These are phyloP conservation scores for Sugiyamaella chiloensis DNA, from an alignment of 805 yeast species.

Conservation along the genomic window DNA sequence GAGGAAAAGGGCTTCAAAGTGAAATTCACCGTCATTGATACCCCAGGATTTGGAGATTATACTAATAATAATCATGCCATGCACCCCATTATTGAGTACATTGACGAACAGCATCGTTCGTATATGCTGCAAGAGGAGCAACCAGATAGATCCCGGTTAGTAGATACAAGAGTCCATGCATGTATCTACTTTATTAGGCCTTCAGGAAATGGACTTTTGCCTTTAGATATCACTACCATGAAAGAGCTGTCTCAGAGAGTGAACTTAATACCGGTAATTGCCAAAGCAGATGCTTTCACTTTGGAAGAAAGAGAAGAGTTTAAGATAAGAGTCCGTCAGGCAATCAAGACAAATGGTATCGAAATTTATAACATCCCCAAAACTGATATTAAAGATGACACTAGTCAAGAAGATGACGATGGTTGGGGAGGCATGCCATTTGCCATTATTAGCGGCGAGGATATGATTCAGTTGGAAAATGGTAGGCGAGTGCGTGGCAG, in stretches of 20 bases:
- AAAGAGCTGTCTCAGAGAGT: slow-evolving; percentile 75
- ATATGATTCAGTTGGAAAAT: slow-evolving; percentile 53
- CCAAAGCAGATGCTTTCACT: slow-evolving; percentile 82
- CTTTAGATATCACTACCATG: slow-evolving; percentile 86
- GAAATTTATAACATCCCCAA: slow-evolving; percentile 52
- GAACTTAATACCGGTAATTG: slow-evolving; percentile 84
- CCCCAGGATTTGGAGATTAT: slow-evolving; percentile 93
- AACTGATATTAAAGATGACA: slow-evolving; percentile 47
- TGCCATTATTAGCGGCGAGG: slow-evolving; percentile 59
- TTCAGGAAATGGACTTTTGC: slow-evolving; percentile 82
- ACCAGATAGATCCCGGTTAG: slow-evolving; percentile 54
- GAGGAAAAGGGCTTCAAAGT: slow-evolving; percentile 81
- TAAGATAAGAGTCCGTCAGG: slow-evolving; percentile 65
- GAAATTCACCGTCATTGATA: slow-evolving; percentile 78
- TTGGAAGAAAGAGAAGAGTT: slow-evolving; percentile 64
- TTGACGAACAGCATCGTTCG: slow-evolving; percentile 86
- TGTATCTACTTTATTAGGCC: slow-evolving; percentile 89
- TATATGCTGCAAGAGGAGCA: slow-evolving; percentile 93
- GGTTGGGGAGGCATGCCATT: slow-evolving; percentile 65
- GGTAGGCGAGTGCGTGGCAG: slow-evolving; percentile 74
- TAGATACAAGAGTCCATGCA: slow-evolving; percentile 85
- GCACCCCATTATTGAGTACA: slow-evolving; percentile 82
- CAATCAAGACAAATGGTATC: slow-evolving; percentile 80
- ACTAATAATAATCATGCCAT: slow-evolving; percentile 82
- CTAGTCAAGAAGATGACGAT: background rate